A percentile compares a stretch with the other conserved stretches of the same genome.
Conservation (phyloP, 768 basidiomycete species). For the Hygrocybe punicea region DNA sequence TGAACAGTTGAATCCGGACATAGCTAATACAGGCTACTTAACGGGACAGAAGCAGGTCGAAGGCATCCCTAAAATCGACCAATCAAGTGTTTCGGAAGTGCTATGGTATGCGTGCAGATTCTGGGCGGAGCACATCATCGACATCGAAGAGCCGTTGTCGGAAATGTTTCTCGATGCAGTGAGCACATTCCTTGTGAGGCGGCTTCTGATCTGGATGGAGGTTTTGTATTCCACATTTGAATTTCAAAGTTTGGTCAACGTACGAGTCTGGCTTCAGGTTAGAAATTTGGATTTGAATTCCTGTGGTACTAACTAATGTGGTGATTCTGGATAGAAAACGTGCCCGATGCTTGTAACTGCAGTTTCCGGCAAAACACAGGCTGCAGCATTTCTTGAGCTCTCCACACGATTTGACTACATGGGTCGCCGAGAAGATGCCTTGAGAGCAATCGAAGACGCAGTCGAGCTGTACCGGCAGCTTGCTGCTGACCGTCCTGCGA, state of each 20-base stretch:
- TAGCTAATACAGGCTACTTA: neutral
- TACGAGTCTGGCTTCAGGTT: neutral
- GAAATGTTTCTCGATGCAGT: neutral
- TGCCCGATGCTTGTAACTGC: neutral
- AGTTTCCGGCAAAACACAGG: neutral
- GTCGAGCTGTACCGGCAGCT: neutral
- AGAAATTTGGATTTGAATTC: neutral
- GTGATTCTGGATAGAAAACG: neutral
- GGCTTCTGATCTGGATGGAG: neutral
- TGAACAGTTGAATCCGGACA: neutral
- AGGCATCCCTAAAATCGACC: slow-evolving; percentile 1
- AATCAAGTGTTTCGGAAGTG: slow-evolving; percentile 2
- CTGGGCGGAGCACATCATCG: slow-evolving; percentile 8
- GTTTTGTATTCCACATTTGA: neutral
- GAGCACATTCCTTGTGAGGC: neutral
- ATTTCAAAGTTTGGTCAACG: neutral
- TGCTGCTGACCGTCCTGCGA: neutral
- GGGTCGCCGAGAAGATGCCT: neutral
- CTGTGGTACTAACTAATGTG: neutral
- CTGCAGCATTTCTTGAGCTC: neutral
- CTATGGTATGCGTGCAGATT: slow-evolving; percentile 5
- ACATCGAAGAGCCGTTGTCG: neutral
- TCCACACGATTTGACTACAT: neutral
- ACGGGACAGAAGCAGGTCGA: neutral
- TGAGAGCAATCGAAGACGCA: neutral